Evolutionary conservation across 1,284 basidiomycete genomes (phyloP), one percentile per base, ranked within the genome.

Genomic region (Puccinia hordei): DNA sequence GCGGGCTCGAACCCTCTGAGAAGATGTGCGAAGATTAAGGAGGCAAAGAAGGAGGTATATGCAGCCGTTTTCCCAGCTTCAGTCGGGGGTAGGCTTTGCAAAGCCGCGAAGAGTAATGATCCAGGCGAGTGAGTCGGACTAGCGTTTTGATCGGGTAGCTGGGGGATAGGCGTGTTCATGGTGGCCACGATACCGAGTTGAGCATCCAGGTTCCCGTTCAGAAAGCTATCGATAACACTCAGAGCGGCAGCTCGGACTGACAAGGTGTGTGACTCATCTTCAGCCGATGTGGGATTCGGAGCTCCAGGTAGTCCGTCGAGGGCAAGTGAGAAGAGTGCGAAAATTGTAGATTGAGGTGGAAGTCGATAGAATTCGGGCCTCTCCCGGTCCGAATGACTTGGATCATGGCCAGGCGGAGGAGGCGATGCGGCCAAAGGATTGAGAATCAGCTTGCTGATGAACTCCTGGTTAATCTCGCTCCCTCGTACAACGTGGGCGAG

Each of bases 401-500:
- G 41, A 24, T 46, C 22, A 6, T 59, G 27, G 35, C 69, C 66
- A 53, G 51, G 22, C 0, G 38, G 30, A 12, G 68, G 41, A 19
- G 51, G 49, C 8, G 68, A 79, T 49, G 71, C 57, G n/a, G 77
- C 77, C 35, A 79, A 51, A 22, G 88, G 87, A 2, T 86, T 85
- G 41, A 88, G 83, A 38, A 83, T 81, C 30, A 88, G 84, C 0
- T 84, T 83, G 0, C 86, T 85, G 9, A 90, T 83, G n/a, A 89
- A 85, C 55, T 87, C 85, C 84, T 89, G 89, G 82, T 89, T 89
- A 10, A 84, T 83, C 0, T 85, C 82, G 0, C 87, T 88, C 22
- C 86, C 85, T 33, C 85, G 83, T 57, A 88, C 83, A 76, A 88
- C 87, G 13, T 87, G 90, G 10, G 93, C 92, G n/a, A 93, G 88